Percentiles rank a stretch among this genome's conserved stretches.
Conservation (phyloP, 352 stramenopile genomes). For the Phytophthora pini region DNA sequence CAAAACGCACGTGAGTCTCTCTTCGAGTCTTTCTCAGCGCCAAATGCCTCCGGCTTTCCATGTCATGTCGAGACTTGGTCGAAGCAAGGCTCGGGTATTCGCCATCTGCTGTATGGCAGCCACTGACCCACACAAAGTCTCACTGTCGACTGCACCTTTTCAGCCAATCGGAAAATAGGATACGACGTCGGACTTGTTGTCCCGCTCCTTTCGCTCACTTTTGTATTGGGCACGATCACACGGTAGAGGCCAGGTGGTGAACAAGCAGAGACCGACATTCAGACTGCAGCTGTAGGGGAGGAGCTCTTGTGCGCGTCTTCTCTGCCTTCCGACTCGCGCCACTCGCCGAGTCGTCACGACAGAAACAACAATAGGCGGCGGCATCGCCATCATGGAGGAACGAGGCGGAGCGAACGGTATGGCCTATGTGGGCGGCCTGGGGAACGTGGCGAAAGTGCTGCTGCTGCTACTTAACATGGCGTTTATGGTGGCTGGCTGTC, state of each 20-base stretch:
- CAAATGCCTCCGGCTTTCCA: constrained; percentile 12
- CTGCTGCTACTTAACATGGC: constrained; percentile 87
- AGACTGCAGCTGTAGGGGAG: constrained; percentile 1
- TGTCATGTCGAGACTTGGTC: constrained; percentile 1
- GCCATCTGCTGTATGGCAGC: constrained; percentile 20
- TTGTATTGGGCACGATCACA: constrained; percentile 11
- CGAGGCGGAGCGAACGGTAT: constrained; percentile 45
- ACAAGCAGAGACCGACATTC: neutral
- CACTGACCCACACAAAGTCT: constrained; percentile 16
- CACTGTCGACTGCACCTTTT: constrained; percentile 8
- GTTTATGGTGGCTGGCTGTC: constrained; percentile 77
- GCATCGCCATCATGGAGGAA: constrained; percentile 57
- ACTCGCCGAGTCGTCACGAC: constrained; percentile 16
- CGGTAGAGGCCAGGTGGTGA: constrained; percentile 14
- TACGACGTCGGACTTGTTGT: constrained; percentile 11
- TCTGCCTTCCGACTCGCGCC: constrained; percentile 13
- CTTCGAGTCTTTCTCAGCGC: constrained; percentile 1
- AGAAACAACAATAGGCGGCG: constrained; percentile 22
- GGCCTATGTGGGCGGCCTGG: constrained; percentile 55
- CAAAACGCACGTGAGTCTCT: neutral
- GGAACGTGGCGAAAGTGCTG: constrained; percentile 81
- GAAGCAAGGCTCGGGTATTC: neutral
- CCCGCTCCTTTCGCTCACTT: constrained; percentile 11
- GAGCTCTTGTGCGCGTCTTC: constrained; percentile 7
- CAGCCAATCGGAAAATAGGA: constrained; percentile 11